phyloP scores from a whole-genome alignment of 306 rosid species.

The Fragaria vesca region DNA sequence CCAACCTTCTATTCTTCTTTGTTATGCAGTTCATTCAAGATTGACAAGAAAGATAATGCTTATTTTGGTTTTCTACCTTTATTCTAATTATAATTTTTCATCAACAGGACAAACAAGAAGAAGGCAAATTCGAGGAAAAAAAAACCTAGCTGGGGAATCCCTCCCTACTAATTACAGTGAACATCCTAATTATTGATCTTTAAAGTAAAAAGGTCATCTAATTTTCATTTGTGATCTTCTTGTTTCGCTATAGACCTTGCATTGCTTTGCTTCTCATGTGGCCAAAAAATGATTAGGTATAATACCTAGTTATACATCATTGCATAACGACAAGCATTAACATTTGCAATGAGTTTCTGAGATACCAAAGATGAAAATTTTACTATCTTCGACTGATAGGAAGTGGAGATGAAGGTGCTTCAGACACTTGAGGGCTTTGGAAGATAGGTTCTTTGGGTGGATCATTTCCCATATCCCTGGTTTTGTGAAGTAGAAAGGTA shows the following conservation, averaged over 20 bases:
- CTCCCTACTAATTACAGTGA: background rate
- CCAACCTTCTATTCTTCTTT: too few species aligned
- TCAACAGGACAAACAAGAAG: background rate
- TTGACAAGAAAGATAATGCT: too few species aligned
- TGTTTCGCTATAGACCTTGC: background rate
- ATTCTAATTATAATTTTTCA: too few species aligned
- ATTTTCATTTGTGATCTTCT: background rate
- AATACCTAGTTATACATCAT: background rate
- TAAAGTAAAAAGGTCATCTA: background rate
- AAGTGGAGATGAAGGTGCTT: background rate
- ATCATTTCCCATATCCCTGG: slow-evolving; percentile 72
- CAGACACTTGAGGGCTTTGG: slow-evolving; percentile 23
- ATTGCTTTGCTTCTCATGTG: background rate
- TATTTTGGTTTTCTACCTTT: too few species aligned
- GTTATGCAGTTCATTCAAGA: too few species aligned
- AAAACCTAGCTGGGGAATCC: background rate
- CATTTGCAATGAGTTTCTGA: background rate
- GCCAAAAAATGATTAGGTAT: background rate
- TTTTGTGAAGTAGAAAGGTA: slow-evolving; percentile 86
- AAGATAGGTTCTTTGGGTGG: slow-evolving; percentile 29
- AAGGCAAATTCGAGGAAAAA: background rate
- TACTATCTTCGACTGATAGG: slow-evolving; percentile 2
- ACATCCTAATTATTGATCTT: background rate
- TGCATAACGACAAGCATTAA: background rate
- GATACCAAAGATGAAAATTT: background rate